phyloP scores from a whole-genome alignment of 2,329 filamentous ascomycete genomes.

The Fusarium brachygibbosum region DNA sequence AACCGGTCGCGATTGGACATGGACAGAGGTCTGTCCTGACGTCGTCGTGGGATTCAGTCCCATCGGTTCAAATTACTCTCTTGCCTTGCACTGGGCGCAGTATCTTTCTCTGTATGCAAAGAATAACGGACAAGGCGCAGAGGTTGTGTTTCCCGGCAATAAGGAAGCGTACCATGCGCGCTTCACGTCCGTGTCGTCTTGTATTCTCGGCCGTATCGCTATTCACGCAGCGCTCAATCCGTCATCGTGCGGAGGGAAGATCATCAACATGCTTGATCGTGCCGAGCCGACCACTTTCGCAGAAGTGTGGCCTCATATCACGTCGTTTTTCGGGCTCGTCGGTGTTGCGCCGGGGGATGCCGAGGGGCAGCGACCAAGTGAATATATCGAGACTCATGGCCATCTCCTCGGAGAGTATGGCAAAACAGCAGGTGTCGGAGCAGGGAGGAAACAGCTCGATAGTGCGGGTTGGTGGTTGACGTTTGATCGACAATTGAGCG shows the following conservation, averaged over 20 bases:
- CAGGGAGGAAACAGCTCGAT: conserved; percentile 57
- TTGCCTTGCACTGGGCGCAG: conserved; percentile 58
- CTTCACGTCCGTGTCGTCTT: conserved; percentile 53
- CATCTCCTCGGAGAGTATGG: conserved; percentile 32
- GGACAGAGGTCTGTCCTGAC: conserved; percentile 57
- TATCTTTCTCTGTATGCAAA: conserved; percentile 55
- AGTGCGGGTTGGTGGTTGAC: conserved; percentile 61
- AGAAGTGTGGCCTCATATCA: conserved; percentile 1
- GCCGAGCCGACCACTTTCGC: conserved; percentile 47
- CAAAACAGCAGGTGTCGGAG: conserved; percentile 52
- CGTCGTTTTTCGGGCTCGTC: conserved; percentile 11
- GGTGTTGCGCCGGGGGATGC: not conserved
- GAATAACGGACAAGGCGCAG: conserved; percentile 42
- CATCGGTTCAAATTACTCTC: conserved; percentile 54
- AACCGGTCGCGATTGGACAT: conserved; percentile 52
- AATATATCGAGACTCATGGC: conserved; percentile 3
- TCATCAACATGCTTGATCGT: conserved; percentile 54
- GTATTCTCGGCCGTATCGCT: conserved; percentile 49
- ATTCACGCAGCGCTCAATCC: conserved; percentile 51
- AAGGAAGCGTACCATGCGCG: conserved; percentile 42
- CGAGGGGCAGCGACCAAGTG: not conserved
- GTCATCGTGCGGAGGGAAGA: conserved; percentile 46
- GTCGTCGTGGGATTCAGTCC: conserved; percentile 57
- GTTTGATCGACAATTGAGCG: conserved; percentile 62
- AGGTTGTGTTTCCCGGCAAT: conserved; percentile 52